These are phyloP conservation scores for Macrolepiota fuliginosa DNA, from an alignment of 768 basidiomycete species.

Conservation along the genomic window DNA sequence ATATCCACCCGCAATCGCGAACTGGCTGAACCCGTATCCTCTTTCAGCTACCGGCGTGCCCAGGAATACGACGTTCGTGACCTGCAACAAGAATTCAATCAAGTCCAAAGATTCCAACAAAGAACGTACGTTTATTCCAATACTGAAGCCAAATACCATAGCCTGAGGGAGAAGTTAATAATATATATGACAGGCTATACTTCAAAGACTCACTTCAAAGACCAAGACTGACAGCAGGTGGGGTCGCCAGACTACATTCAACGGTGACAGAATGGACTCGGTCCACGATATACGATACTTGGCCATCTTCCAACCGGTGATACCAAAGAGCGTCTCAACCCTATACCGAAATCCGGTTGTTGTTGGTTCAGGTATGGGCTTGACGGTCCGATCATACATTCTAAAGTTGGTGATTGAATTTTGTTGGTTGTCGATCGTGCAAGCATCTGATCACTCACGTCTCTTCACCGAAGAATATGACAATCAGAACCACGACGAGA, in stretches of 20 bases:
- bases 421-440: constrained; percentile 42
- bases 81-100: constrained; percentile 33
- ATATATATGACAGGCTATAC: constrained; percentile 54
- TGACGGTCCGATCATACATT: constrained; percentile 49
- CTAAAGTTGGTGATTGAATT: constrained; percentile 33
- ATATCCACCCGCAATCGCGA: constrained; percentile 12
- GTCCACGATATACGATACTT: background rate
- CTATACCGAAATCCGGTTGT: constrained; percentile 41
- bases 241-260: constrained; percentile 63
- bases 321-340: constrained; percentile 49
- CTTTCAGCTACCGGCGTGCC: constrained; percentile 9
- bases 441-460: constrained; percentile 42
- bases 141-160: constrained; percentile 29
- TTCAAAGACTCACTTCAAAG: constrained; percentile 41
- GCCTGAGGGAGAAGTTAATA: constrained; percentile 51
- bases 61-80: constrained; percentile 23
- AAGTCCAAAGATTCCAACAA: background rate
- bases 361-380: constrained; percentile 37
- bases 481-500: constrained; percentile 51
- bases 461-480: constrained; percentile 62
- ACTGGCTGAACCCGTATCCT: constrained; percentile 8
- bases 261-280: background rate
- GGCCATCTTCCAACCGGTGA: constrained; percentile 51
- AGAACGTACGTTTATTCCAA: constrained; percentile 30
- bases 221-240: constrained; percentile 39